These are phyloP conservation scores for Salix arbutifolia DNA, from an alignment of 345 rosid genomes.

Conservation along the genomic window DNA sequence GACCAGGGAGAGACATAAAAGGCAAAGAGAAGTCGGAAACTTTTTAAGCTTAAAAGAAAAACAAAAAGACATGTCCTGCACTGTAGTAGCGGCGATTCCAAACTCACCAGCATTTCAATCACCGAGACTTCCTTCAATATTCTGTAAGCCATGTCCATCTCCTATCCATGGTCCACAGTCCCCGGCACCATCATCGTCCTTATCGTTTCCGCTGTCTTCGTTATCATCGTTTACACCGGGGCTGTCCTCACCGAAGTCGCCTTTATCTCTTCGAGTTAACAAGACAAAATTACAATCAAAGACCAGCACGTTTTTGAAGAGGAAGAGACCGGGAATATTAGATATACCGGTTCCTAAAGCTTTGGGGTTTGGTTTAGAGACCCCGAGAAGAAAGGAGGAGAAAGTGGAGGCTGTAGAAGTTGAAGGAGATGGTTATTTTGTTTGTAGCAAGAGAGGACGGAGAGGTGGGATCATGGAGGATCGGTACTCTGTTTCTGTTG, in stretches of 20 bases:
- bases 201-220: not conserved
- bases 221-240: not conserved
- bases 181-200: not conserved
- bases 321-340: constrained; percentile 44
- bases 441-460: constrained; percentile 44
- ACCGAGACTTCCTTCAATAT: constrained; percentile 17
- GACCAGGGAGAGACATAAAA: not conserved
- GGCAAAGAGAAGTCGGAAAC: not conserved
- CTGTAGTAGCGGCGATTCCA: constrained; percentile 17
- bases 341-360: constrained; percentile 22
- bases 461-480: constrained; percentile 43
- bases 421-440: constrained; percentile 36
- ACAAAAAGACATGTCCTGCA: constrained; percentile 21
- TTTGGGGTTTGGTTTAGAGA: constrained; percentile 9
- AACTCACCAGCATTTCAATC: constrained; percentile 42
- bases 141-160: constrained; percentile 18
- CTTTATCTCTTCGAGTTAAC: not conserved
- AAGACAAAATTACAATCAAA: constrained; percentile 4
- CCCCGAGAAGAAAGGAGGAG: constrained; percentile 17
- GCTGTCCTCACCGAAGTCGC: constrained; percentile 4
- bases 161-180: constrained; percentile 15
- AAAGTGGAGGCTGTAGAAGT: constrained; percentile 26
- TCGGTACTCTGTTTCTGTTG: constrained; percentile 34
- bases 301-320: constrained; percentile 19
- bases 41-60: not conserved